phyloP scores from a whole-genome alignment of 2,329 filamentous ascomycete genomes.

The Fusarium napiforme region DNA sequence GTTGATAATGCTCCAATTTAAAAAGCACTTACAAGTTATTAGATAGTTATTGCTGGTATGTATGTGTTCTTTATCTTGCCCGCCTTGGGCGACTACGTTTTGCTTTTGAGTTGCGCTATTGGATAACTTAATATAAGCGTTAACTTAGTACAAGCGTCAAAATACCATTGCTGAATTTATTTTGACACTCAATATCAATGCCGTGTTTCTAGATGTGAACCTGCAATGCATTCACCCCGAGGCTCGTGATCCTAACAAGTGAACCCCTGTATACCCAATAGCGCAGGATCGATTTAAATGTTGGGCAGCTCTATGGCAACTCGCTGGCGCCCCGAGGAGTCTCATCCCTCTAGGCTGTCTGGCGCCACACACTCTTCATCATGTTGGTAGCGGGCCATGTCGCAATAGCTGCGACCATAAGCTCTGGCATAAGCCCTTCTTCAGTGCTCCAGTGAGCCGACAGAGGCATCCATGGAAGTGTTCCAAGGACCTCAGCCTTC shows the following conservation, averaged over 20 bases:
- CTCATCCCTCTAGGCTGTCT: constrained; percentile 44
- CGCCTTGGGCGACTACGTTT: neutral
- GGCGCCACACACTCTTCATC: constrained; percentile 59
- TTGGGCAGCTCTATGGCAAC: neutral
- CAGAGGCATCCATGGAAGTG: constrained; percentile 81
- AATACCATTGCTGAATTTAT: too few species aligned
- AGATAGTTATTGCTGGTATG: neutral
- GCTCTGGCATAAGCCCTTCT: constrained; percentile 63
- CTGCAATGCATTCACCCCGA: neutral
- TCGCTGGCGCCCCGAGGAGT: neutral
- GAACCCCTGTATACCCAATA: neutral
- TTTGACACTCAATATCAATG: neutral
- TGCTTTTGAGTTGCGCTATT: neutral
- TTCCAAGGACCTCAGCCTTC: constrained; percentile 75
- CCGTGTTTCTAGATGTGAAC: constrained; percentile 13
- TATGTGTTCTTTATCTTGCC: neutral
- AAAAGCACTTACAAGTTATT: neutral
- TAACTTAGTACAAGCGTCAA: too few species aligned
- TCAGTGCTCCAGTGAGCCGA: constrained; percentile 86
- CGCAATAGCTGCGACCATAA: constrained; percentile 55
- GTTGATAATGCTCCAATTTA: neutral
- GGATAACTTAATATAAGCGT: too few species aligned
- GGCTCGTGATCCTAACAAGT: neutral
- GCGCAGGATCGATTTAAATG: neutral
- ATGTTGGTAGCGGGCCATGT: constrained; percentile 57